These are phyloP conservation scores for Paecilomyces sp. DNA, from an alignment of 2,329 filamentous ascomycete species.

Conservation along the genomic window DNA sequence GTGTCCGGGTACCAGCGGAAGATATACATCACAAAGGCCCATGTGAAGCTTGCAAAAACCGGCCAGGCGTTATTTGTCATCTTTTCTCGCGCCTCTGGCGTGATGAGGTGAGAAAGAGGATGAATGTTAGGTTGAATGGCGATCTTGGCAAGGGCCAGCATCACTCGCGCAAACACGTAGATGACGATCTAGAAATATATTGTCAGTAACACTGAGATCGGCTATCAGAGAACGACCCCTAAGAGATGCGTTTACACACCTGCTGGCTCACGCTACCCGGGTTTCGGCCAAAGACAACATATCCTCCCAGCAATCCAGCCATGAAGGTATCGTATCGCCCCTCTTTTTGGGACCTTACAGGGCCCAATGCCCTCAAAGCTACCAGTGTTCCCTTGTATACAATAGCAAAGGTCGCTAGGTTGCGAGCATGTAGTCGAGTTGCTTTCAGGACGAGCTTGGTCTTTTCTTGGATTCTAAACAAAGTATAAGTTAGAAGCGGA, in stretches of 20 bases:
- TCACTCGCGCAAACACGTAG: conserved; percentile 91
- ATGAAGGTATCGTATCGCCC: conserved; percentile 77
- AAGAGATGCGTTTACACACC: conserved; percentile 16
- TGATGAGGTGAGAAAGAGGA: conserved; percentile 35
- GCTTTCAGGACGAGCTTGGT: conserved; percentile 69
- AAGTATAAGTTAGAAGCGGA: neutral
- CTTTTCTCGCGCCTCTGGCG: conserved; percentile 34
- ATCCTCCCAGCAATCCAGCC: conserved; percentile 81
- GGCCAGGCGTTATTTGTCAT: conserved; percentile 78
- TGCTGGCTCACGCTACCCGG: conserved; percentile 79
- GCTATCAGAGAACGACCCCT: neutral
- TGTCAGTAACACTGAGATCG: neutral
- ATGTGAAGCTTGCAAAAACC: conserved; percentile 81
- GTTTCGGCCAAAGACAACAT: conserved; percentile 80
- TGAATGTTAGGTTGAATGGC: conserved; percentile 57
- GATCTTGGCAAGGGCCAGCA: conserved; percentile 75
- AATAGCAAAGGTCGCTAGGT: conserved; percentile 83
- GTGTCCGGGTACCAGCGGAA: conserved; percentile 89
- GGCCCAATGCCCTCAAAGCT: conserved; percentile 55
- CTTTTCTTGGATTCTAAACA: conserved; percentile 63
- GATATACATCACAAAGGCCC: conserved; percentile 92
- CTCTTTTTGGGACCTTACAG: conserved; percentile 45
- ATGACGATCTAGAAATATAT: conserved; percentile 69
- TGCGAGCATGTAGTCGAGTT: conserved; percentile 82
- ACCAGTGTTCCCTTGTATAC: conserved; percentile 84